Base-by-base conservation (phyloP, 2,329 filamentous ascomycete genomes). In the Huntiella bhutanensis region DNA sequence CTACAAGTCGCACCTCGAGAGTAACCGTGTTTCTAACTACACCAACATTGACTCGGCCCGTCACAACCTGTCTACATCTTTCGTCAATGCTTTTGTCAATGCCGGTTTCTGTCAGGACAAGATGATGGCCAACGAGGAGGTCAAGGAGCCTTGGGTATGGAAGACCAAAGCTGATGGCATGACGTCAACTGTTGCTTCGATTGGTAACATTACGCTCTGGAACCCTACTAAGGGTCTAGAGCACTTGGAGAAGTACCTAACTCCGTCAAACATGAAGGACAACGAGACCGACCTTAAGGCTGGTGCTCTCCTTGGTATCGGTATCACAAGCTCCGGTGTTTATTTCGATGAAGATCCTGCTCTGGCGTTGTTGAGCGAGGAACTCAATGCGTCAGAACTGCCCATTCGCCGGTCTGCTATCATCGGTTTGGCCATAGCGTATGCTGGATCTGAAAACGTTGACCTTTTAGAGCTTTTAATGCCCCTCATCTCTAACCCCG, bases 131-230 rank as follows among this genome's bases (percentile, higher is more conserved):
- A 80, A 85, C 37, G 81, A 91, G 15, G 80, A 83, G 49, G 80
- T 86, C 52, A 92, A 93, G 66, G 79, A 82, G 55, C 83, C 81
- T 52, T 98, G 91, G 88, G 84, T 98, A 4, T 98, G 86, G 85
- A 98, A 96, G 69, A 96, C 92, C 15, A 98, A 98, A 64, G 86
- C 92, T 37, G 87, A 95, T 57, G 91, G 91, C 52, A 94, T 94
- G 86, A 73, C 94, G 63, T 96, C 91, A 1, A 95, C 88, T 0
- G 82, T 92, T 35, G 92, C 92, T 4, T 96, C 91, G 0, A 66
- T 95, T 54, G 91, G 91, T 57, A 88, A 91, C 56, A 70, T 98
- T 13, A 69, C 94, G 59, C 74, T 93, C 57, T 94, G 91, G 83
- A 88, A 98, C 57, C 80, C 94, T 16, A 88, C 96, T 57, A 79